Evolutionary conservation across 495 filamentous ascomycete genomes (phyloP).

Genomic region (Cercophora samala): DNA sequence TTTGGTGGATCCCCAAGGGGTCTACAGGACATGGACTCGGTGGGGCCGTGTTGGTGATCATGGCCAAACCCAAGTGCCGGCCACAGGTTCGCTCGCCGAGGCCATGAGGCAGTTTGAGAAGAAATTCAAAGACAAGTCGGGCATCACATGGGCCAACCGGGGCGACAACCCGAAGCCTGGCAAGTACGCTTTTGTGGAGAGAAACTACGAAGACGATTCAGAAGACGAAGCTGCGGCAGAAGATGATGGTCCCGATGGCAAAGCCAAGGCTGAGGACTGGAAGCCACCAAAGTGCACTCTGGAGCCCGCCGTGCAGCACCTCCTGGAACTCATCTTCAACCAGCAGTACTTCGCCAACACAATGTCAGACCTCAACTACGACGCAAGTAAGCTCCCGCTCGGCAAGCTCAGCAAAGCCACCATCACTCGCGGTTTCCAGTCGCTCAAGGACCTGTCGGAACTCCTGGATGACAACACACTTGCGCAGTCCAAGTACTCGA

Average conservation of each 20-base stretch:
- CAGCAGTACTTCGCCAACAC: constrained; percentile 59
- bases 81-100: constrained; percentile 35
- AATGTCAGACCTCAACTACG: constrained; percentile 69
- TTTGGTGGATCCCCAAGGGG: constrained; percentile 24
- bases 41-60: constrained; percentile 78
- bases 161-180: constrained; percentile 53
- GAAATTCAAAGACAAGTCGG: constrained; percentile 78
- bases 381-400: constrained; percentile 72
- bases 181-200: constrained; percentile 78
- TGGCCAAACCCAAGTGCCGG: constrained; percentile 56
- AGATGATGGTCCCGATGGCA: constrained; percentile 28
- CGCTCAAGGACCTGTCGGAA: constrained; percentile 68
- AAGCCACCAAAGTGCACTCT: constrained; percentile 53
- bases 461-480: constrained; percentile 52
- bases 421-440: constrained; percentile 65
- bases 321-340: constrained; percentile 85
- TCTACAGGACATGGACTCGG: constrained; percentile 60
- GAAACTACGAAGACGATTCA: constrained; percentile 58
- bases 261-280: constrained; percentile 36
- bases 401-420: constrained; percentile 79
- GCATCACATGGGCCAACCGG: constrained; percentile 63
- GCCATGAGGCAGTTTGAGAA: constrained; percentile 60
- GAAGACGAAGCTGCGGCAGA: constrained; percentile 59
- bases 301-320: constrained; percentile 53
- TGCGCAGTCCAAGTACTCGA: constrained; percentile 45